These are phyloP conservation scores for Malassezia brasiliensis DNA, from an alignment of 1,284 basidiomycete species.

Conservation along the genomic window DNA sequence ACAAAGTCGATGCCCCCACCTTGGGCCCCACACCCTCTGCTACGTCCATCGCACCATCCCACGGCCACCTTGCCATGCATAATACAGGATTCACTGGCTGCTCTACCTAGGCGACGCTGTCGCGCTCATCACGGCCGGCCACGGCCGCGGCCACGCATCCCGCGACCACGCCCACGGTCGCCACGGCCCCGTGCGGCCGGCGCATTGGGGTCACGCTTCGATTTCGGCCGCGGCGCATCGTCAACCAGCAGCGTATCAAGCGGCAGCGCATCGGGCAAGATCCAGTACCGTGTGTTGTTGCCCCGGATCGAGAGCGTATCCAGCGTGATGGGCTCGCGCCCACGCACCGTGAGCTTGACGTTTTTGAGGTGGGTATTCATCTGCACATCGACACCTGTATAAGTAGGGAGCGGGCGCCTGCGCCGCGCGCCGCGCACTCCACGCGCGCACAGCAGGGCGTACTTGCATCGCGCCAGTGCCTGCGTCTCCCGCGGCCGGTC, in stretches of 20 bases:
- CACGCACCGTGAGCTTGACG: conserved; percentile 85
- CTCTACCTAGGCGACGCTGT: too few species aligned
- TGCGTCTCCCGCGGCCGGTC: too few species aligned
- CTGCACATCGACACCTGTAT: conserved; percentile 42
- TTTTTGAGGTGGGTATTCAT: conserved; percentile 97
- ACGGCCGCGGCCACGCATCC: conserved; percentile 12
- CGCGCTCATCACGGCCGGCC: conserved; percentile 6
- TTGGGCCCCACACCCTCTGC: too few species aligned
- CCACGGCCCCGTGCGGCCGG: conserved; percentile 8
- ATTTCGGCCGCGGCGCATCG: conserved; percentile 90
- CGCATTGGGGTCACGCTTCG: conserved; percentile 33
- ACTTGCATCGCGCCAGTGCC: too few species aligned
- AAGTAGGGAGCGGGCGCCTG: not conserved
- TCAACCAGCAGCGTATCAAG: conserved; percentile 93
- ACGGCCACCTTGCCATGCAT: not conserved
- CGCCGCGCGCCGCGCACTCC: too few species aligned
- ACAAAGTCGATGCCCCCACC: too few species aligned
- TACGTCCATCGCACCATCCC: too few species aligned
- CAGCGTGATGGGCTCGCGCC: conserved; percentile 64
- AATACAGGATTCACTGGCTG: not conserved
- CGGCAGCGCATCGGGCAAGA: conserved; percentile 89
- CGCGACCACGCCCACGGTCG: conserved; percentile 16
- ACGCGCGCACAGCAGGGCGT: not conserved
- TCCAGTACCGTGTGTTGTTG: conserved; percentile 66
- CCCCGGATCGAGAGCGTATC: conserved; percentile 48